Evolutionary conservation across 371 early-diverging fungal species (phyloP).

Genomic region (Actinomucor elegans): DNA sequence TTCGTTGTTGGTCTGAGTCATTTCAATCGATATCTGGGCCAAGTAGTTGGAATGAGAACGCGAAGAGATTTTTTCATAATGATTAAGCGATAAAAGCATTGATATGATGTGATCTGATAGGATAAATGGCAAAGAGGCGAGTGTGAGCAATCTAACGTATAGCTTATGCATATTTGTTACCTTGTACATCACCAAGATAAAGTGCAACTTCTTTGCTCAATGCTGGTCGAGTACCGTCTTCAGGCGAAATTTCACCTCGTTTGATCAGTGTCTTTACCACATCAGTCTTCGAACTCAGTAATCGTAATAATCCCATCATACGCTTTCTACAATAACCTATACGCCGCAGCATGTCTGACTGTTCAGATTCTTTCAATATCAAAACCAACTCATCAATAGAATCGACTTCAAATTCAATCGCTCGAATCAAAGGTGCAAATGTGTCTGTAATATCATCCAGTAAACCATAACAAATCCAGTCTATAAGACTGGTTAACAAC

Average conservation of each 20-base stretch:
- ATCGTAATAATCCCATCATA: slow-evolving; percentile 72
- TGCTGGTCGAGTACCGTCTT: slow-evolving; percentile 37
- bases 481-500: too few species aligned
- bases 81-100: slow-evolving; percentile 85
- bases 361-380: slow-evolving; percentile 84
- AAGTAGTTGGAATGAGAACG: slow-evolving; percentile 94
- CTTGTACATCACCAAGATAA: slow-evolving; percentile 92
- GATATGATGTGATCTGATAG: slow-evolving; percentile 89
- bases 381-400: slow-evolving; percentile 90
- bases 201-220: slow-evolving; percentile 67
- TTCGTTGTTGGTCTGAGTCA: slow-evolving; percentile 90
- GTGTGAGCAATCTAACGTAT: too few species aligned
- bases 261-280: slow-evolving; percentile 80
- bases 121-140: too few species aligned
- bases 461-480: slow-evolving; percentile 90
- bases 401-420: slow-evolving; percentile 89
- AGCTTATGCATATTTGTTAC: slow-evolving; percentile 36
- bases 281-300: slow-evolving; percentile 80
- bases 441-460: slow-evolving; percentile 86
- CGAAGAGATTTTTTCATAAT: slow-evolving; percentile 89
- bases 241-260: slow-evolving; percentile 60
- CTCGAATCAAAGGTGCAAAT: slow-evolving; percentile 76
- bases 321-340: slow-evolving; percentile 83
- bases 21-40: slow-evolving; percentile 95
- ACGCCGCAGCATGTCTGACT: slow-evolving; percentile 84